phyloP scores from a whole-genome alignment of 2,329 filamentous ascomycete species.

The Sarocladiaceae sp. region DNA sequence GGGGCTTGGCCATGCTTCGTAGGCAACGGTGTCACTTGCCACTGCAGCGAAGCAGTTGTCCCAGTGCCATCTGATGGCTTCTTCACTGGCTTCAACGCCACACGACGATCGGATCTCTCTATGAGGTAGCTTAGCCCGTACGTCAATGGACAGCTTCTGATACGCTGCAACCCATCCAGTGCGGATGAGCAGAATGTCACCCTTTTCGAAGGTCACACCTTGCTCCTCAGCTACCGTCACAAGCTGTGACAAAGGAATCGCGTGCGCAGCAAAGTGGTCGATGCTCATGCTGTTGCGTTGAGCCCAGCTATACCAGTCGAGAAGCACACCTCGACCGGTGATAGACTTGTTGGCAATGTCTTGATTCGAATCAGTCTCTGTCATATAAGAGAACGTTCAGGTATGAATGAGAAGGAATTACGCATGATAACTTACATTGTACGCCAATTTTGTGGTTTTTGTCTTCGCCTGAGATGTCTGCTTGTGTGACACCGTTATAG shows the following conservation, averaged over 20 bases:
- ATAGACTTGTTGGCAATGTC: background rate
- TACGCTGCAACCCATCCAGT: conserved; percentile 6
- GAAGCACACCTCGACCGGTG: conserved; percentile 4
- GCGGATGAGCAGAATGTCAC: conserved; percentile 9
- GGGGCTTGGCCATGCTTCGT: conserved; percentile 7
- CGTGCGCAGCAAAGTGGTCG: background rate
- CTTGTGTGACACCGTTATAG: conserved; percentile 12
- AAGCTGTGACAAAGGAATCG: background rate
- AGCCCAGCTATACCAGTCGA: conserved; percentile 3
- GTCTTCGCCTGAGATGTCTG: conserved; percentile 6
- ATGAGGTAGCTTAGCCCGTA: background rate
- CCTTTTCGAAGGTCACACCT: background rate
- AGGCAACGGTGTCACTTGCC: conserved; percentile 1
- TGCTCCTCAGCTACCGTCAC: background rate
- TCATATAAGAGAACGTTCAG: no score
- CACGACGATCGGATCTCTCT: background rate
- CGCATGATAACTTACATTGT: conserved; percentile 5
- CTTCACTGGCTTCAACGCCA: conserved; percentile 6
- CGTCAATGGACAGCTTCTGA: background rate
- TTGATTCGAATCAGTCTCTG: background rate
- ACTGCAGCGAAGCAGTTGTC: conserved; percentile 2
- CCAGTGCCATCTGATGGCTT: conserved; percentile 5
- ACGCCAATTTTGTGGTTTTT: conserved; percentile 5
- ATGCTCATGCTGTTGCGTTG: background rate
- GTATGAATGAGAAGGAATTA: no score